Conservation (phyloP, 2,329 filamentous ascomycete genomes). For the Beauveria varroae region DNA sequence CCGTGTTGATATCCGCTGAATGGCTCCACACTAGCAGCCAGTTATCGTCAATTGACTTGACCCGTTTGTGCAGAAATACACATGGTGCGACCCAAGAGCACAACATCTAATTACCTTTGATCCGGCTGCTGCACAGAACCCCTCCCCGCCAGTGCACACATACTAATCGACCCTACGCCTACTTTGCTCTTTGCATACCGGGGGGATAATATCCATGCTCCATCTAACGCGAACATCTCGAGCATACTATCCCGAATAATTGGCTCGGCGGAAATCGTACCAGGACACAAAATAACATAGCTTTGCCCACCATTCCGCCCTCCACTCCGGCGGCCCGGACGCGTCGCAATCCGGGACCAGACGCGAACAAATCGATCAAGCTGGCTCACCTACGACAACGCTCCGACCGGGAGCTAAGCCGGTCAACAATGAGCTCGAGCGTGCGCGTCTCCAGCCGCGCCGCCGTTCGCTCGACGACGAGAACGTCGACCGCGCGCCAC, state of each 20-base stretch:
- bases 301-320: neutral
- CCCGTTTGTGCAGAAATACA: conserved; percentile 2
- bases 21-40: neutral
- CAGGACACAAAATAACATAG: neutral
- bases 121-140: conserved; percentile 1
- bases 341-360: conserved; percentile 8
- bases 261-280: neutral
- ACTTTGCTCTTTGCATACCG: neutral
- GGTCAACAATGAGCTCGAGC: conserved; percentile 26
- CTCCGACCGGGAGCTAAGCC: conserved; percentile 30
- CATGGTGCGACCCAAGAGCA: neutral
- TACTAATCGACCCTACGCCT: conserved; percentile 8
- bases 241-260: neutral
- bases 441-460: conserved; percentile 17
- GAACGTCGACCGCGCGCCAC: conserved; percentile 20
- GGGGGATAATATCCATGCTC: conserved; percentile 5
- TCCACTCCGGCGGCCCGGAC: conserved; percentile 8
- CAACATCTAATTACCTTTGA: conserved; percentile 1
- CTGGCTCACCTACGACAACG: conserved; percentile 29
- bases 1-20: conserved; percentile 7
- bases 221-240: neutral
- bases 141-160: conserved; percentile 10
- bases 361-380: conserved; percentile 17
- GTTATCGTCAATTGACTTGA: neutral
- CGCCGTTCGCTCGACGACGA: conserved; percentile 17